These are phyloP conservation scores for Spergularia marina DNA, from an alignment of 148 eudicot genomes.

Conservation along the genomic window DNA sequence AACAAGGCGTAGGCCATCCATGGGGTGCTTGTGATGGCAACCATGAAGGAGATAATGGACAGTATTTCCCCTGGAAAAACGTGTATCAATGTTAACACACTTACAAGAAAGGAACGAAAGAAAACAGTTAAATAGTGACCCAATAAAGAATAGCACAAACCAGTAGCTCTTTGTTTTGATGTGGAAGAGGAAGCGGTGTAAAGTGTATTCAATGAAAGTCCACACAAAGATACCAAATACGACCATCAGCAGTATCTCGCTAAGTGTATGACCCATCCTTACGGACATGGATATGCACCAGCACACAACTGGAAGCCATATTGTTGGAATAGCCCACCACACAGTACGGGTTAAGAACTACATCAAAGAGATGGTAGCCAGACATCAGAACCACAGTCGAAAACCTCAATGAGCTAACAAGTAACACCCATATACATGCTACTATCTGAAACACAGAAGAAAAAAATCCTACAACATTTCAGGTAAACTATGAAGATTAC, in stretches of 20 bases:
- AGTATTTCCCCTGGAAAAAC: constrained; percentile 44
- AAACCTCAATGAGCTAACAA: neutral
- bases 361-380: neutral
- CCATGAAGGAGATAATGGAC: constrained; percentile 81
- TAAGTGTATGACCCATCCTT: constrained; percentile 29
- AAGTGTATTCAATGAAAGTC: constrained; percentile 34
- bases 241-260: constrained; percentile 12
- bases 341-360: constrained; percentile 32
- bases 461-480: too few relatives aligned
- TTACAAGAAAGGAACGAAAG: constrained; percentile 32
- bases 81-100: neutral
- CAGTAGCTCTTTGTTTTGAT: constrained; percentile 37
- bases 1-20: constrained; percentile 82
- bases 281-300: constrained; percentile 24
- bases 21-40: constrained; percentile 92
- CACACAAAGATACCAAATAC: constrained; percentile 30
- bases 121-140: constrained; percentile 42
- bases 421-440: neutral
- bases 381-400: neutral
- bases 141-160: constrained; percentile 34
- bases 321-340: constrained; percentile 38
- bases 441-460: neutral
- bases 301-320: constrained; percentile 36
- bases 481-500: constrained; percentile 28
- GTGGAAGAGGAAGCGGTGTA: constrained; percentile 39